phyloP scores from a whole-genome alignment of 805 yeast species.

The Metschnikowia kofuensis region DNA sequence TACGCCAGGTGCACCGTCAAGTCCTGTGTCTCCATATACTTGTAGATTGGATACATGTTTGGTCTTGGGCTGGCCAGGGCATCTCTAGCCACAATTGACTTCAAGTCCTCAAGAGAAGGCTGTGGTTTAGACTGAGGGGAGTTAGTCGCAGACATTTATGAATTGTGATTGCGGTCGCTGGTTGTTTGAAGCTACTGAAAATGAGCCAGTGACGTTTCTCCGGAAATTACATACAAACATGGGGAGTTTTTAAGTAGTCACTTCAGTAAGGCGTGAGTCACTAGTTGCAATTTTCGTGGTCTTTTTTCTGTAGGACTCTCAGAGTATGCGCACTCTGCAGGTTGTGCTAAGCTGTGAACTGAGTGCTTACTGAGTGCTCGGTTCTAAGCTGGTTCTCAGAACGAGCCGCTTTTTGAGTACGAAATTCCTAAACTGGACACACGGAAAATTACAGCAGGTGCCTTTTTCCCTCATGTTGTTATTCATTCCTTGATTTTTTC shows the following conservation, averaged over 20 bases:
- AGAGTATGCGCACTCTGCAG: constrained; percentile 3
- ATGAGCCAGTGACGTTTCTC: background rate
- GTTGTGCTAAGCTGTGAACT: background rate
- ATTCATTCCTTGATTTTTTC: too few species aligned
- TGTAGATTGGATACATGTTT: constrained; percentile 79
- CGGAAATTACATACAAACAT: constrained; percentile 25
- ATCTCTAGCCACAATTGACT: constrained; percentile 21
- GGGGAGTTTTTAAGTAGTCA: background rate
- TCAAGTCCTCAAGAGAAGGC: constrained; percentile 35
- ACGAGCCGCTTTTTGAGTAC: too few species aligned
- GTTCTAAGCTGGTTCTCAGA: too few species aligned
- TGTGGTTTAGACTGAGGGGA: constrained; percentile 28
- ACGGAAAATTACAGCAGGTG: too few species aligned
- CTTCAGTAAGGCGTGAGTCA: constrained; percentile 1
- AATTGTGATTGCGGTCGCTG: too few species aligned
- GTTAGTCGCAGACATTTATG: background rate
- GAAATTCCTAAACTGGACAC: too few species aligned
- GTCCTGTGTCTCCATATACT: constrained; percentile 70
- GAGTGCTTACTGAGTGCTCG: too few species aligned
- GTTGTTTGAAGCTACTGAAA: too few species aligned
- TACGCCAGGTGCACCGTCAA: constrained; percentile 90
- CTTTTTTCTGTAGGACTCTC: background rate
- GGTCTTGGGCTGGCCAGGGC: constrained; percentile 28
- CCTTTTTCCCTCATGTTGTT: too few species aligned
- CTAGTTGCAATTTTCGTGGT: background rate